Evolutionary conservation across 805 yeast genomes (phyloP).

Genomic region (Schwanniomyces vanrijiae): DNA sequence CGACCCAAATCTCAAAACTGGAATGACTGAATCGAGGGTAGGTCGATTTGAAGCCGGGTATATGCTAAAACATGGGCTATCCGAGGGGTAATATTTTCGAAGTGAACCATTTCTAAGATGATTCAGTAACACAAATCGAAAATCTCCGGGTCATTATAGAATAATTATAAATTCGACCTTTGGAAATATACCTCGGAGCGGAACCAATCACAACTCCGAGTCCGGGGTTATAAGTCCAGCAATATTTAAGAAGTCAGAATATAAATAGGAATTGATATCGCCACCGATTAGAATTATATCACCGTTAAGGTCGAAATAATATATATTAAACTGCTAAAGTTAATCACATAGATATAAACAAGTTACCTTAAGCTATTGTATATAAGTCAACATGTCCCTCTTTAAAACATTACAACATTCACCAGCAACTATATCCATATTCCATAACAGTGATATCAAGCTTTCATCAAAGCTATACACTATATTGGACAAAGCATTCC

Average conservation of each 20-base stretch:
- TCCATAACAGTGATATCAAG: constrained; percentile 39
- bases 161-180: constrained; percentile 1
- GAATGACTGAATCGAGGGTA: neutral
- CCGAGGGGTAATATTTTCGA: neutral
- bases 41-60: neutral
- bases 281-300: neutral
- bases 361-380: neutral
- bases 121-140: neutral
- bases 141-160: neutral
- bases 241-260: neutral
- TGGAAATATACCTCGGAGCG: neutral
- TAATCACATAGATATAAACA: neutral
- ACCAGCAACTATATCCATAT: constrained; percentile 41
- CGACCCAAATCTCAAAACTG: neutral
- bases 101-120: neutral
- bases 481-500: constrained; percentile 29
- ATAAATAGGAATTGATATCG: neutral
- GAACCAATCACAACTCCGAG: neutral
- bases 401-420: constrained; percentile 42
- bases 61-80: neutral
- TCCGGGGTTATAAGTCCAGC: constrained; percentile 4
- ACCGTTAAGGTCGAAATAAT: neutral
- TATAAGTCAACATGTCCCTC: constrained; percentile 27
- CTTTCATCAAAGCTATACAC: constrained; percentile 30
- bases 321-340: neutral